phyloP scores from a whole-genome alignment of 176 grass and related monocot species.

The Microstegium vimineum region DNA sequence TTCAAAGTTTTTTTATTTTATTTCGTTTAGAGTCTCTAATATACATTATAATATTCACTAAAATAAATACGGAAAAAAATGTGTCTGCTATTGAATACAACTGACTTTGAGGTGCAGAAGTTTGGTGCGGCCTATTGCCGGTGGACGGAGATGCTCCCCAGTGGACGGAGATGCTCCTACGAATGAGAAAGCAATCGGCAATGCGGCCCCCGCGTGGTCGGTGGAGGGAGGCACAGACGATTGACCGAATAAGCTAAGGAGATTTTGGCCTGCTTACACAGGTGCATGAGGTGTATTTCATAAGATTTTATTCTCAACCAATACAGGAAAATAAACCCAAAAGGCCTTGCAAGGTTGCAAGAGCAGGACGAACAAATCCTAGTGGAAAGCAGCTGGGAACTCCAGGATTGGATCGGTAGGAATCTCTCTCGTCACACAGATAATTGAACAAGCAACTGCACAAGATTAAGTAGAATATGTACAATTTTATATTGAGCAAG shows the following conservation, averaged over 20 bases:
- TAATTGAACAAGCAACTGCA: neutral
- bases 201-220: conserved; percentile 3
- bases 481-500: neutral
- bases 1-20: neutral
- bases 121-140: neutral
- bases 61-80: too few species aligned
- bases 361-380: conserved; percentile 27
- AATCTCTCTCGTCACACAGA: neutral
- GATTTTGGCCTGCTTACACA: neutral
- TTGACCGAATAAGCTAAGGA: neutral
- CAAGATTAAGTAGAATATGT: neutral
- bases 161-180: neutral
- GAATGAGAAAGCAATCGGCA: neutral
- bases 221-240: neutral
- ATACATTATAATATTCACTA: neutral
- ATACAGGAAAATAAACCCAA: neutral
- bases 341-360: neutral
- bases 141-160: too few species aligned
- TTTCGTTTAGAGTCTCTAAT: neutral
- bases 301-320: neutral
- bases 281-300: neutral
- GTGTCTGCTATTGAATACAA: neutral
- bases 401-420: conserved; percentile 17
- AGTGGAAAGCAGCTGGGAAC: conserved; percentile 25
- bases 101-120: neutral